Evolutionary conservation across 768 basidiomycete genomes (phyloP).

Genomic region (Calvatia gigantea): DNA sequence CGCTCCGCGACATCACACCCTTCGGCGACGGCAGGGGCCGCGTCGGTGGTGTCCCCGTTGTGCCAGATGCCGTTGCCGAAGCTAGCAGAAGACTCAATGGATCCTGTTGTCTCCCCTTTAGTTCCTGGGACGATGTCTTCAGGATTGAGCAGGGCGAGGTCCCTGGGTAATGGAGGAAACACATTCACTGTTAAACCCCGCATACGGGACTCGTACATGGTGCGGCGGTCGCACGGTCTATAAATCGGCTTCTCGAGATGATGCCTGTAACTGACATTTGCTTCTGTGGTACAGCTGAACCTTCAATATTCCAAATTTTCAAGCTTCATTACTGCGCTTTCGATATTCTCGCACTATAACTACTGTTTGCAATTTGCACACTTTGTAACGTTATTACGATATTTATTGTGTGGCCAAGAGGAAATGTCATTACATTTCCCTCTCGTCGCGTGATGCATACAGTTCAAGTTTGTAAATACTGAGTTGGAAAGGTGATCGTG

Average conservation of each 20-base stretch:
- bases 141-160: neutral
- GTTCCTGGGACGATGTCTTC: neutral
- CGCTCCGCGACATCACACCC: neutral
- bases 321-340: no score
- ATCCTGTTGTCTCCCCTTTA: neutral
- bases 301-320: no score
- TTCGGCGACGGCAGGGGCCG: neutral
- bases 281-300: neutral
- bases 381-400: no score
- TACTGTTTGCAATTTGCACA: no score
- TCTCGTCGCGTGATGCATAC: no score
- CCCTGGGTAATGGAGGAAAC: neutral
- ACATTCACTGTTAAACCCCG: neutral
- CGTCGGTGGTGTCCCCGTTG: neutral
- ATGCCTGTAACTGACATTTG: neutral
- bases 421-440: no score
- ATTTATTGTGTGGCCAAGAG: no score
- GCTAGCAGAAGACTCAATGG: neutral
- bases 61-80: constrained; percentile 1
- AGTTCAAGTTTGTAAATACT: no score
- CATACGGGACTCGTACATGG: neutral
- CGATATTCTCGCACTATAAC: no score
- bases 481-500: no score
- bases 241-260: neutral
- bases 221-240: neutral